Percentiles rank a stretch among this genome's conserved stretches.
These are phyloP conservation scores for Periconia macrospinosa DNA, from an alignment of 2,329 filamentous ascomycete genomes.

Conservation along the genomic window DNA sequence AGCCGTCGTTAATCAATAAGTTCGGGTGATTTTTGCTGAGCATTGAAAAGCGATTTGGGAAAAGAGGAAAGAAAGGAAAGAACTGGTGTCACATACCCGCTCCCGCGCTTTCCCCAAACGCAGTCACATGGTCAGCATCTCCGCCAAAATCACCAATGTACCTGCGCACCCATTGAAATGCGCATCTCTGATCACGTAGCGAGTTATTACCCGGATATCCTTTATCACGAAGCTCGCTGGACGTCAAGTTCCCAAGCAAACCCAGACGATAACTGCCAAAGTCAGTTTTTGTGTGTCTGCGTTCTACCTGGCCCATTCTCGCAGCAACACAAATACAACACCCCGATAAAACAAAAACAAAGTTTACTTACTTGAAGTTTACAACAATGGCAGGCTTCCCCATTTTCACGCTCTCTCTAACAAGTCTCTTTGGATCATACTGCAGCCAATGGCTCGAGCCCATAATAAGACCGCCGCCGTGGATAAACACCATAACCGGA, in stretches of 20 bases:
- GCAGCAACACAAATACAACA: no score
- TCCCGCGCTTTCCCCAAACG: constrained; percentile 51
- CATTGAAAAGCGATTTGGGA: no score
- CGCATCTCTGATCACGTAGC: constrained; percentile 36
- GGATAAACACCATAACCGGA: constrained; percentile 57
- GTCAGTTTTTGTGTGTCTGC: not conserved
- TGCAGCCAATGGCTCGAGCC: constrained; percentile 56
- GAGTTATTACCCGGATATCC: constrained; percentile 36
- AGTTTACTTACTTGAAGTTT: constrained; percentile 47
- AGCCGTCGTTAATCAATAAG: constrained; percentile 3
- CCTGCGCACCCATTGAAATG: constrained; percentile 39
- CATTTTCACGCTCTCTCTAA: constrained; percentile 45
- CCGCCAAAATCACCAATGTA: constrained; percentile 42
- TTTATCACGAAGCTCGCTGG: constrained; percentile 47
- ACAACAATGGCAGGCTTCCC: constrained; percentile 47
- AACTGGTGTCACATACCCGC: constrained; percentile 32
- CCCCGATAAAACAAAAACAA: constrained; percentile 14
- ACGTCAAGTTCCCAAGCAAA: constrained; percentile 43
- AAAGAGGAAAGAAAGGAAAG: not conserved
- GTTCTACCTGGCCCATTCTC: no score
- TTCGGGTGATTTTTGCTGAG: not conserved
- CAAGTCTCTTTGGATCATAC: constrained; percentile 50
- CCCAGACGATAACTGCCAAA: constrained; percentile 27
- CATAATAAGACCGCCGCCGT: constrained; percentile 54
- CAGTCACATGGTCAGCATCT: constrained; percentile 35